A percentile compares a stretch with the other conserved stretches of the same genome.
These are phyloP conservation scores for Pythium myriotylum DNA, from an alignment of 352 stramenopile genomes.

Conservation along the genomic window DNA sequence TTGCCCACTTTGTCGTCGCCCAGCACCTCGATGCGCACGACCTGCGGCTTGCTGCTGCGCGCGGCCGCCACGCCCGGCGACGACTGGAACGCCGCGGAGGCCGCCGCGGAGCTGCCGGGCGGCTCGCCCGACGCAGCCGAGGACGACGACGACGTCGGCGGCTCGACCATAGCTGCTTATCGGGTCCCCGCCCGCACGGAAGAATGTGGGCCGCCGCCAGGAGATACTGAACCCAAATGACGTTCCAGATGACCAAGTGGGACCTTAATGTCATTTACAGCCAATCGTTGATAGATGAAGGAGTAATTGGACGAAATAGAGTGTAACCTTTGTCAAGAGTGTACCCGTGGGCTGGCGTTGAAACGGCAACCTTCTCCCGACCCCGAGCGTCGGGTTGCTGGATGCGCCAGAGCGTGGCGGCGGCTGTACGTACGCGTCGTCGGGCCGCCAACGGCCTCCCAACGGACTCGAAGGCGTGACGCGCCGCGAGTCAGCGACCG, in stretches of 20 bases:
- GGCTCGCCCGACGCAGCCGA: conserved; percentile 2
- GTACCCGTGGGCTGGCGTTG: not conserved
- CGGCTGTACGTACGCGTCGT: no score
- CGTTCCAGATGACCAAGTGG: not conserved
- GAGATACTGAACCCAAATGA: conserved; percentile 11
- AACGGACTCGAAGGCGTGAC: no score
- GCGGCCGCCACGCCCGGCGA: conserved; percentile 20
- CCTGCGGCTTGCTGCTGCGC: conserved; percentile 69
- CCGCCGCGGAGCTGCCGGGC: not conserved
- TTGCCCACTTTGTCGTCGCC: conserved; percentile 92
- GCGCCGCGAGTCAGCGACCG: no score
- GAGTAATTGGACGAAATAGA: conserved; percentile 10
- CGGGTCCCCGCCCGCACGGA: not conserved
- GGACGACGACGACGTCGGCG: conserved; percentile 6
- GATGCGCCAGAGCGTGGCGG: not conserved
- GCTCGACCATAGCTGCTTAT: conserved; percentile 11
- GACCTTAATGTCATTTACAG: not conserved
- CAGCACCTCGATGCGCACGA: conserved; percentile 88
- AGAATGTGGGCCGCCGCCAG: no score
- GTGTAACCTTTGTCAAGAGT: not conserved
- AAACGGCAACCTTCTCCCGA: conserved; percentile 7
- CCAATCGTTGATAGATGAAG: no score
- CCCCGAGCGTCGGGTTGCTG: not conserved
- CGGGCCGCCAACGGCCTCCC: no score
- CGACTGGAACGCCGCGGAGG: conserved; percentile 7